These are phyloP conservation scores for Lipomyces orientalis DNA, from an alignment of 805 yeast species.

Conservation along the genomic window DNA sequence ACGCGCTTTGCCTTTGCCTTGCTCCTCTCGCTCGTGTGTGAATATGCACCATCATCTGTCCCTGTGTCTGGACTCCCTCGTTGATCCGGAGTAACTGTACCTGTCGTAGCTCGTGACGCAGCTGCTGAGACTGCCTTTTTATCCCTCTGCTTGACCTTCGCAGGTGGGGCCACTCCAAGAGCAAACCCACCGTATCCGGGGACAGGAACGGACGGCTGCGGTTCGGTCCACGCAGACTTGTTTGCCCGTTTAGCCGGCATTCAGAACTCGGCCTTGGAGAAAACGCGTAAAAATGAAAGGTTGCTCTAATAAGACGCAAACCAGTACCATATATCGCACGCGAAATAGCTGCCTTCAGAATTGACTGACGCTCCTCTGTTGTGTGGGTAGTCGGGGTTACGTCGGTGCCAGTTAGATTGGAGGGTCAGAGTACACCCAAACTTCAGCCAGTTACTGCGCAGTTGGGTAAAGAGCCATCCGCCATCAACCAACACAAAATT, in stretches of 20 bases:
- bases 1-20: background rate
- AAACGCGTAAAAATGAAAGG: slow-evolving; percentile 2
- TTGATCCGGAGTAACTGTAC: slow-evolving; percentile 15
- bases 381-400: background rate
- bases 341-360: background rate
- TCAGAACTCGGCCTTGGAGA: background rate
- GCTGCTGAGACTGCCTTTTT: slow-evolving; percentile 46
- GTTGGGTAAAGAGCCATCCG: background rate
- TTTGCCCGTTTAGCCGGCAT: slow-evolving; percentile 10
- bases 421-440: background rate
- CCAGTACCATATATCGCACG: slow-evolving; percentile 1
- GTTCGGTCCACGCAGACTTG: slow-evolving; percentile 51
- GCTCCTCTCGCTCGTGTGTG: background rate
- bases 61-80: background rate
- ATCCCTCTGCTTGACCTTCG: slow-evolving; percentile 63
- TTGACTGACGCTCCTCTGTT: background rate
- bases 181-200: slow-evolving; percentile 77
- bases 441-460: background rate
- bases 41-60: background rate
- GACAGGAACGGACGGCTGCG: slow-evolving; percentile 58
- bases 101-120: slow-evolving; percentile 2
- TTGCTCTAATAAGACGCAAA: background rate
- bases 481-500: background rate
- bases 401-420: background rate
- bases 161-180: slow-evolving; percentile 69